Conservation (phyloP, 2,329 filamentous ascomycete genomes). For the Colletotrichum lupini region DNA sequence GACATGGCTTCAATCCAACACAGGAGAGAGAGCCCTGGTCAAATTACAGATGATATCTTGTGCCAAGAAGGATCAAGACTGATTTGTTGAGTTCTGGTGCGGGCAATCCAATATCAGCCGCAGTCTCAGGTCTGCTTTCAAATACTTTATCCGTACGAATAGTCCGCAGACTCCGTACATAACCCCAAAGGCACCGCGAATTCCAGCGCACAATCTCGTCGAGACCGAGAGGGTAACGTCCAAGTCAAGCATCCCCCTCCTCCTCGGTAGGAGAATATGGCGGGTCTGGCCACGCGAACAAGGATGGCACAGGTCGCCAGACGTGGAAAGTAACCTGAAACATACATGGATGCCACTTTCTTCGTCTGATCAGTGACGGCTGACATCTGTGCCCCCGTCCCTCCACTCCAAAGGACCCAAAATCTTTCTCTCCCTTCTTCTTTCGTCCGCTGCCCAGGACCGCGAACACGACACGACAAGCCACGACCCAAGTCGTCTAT, state of each 20-base stretch:
- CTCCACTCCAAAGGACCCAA: not conserved
- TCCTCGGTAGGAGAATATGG: slow-evolving; percentile 29
- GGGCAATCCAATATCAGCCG: not conserved
- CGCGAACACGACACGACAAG: not conserved
- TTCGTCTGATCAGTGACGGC: slow-evolving; percentile 36
- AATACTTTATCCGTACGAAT: not conserved
- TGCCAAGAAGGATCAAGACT: not conserved
- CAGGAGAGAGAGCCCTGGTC: not conserved
- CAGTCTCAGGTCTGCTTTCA: not conserved
- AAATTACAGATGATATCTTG: not conserved
- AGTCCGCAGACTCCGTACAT: not conserved
- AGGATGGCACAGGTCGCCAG: slow-evolving; percentile 25
- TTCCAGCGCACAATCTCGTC: slow-evolving; percentile 2
- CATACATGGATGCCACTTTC: slow-evolving; percentile 21
- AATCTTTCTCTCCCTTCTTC: not conserved
- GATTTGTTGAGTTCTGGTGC: not conserved
- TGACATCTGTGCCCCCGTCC: slow-evolving; percentile 27
- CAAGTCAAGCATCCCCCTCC: slow-evolving; percentile 14
- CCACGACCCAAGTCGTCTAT: slow-evolving; percentile 3
- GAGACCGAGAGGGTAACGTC: not conserved
- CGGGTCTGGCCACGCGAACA: slow-evolving; percentile 32
- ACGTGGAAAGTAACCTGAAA: slow-evolving; percentile 35
- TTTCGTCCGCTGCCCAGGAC: slow-evolving; percentile 5
- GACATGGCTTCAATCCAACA: not conserved
- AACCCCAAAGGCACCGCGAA: slow-evolving; percentile 2